phyloP scores from a whole-genome alignment of 768 basidiomycete genomes.

The Coprinopsis strossmayeri region DNA sequence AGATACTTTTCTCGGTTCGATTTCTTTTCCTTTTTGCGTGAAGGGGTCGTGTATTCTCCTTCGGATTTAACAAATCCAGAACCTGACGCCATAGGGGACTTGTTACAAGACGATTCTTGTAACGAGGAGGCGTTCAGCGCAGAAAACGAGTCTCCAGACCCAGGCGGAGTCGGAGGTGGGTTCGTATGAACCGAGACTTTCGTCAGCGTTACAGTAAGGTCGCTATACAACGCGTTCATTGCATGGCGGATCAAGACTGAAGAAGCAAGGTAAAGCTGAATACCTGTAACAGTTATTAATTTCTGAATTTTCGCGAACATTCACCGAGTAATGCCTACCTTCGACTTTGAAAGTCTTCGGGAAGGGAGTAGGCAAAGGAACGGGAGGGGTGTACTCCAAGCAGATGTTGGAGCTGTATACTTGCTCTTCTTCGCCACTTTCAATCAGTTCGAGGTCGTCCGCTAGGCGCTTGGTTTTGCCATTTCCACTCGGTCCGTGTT shows the following conservation, averaged over 20 bases:
- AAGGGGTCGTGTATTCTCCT: background rate
- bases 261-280: conserved; percentile 57
- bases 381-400: conserved; percentile 65
- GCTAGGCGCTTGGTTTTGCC: no score
- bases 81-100: background rate
- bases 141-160: background rate
- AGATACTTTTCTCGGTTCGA: conserved; percentile 51
- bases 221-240: conserved; percentile 67
- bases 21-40: conserved; percentile 15
- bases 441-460: conserved; percentile 12
- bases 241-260: conserved; percentile 60
- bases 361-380: conserved; percentile 59
- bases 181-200: conserved; percentile 38
- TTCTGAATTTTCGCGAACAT: background rate
- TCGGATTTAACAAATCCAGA: background rate
- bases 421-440: conserved; percentile 30
- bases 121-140: background rate
- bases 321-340: conserved; percentile 37
- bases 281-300: conserved; percentile 33
- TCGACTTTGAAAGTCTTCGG: conserved; percentile 65
- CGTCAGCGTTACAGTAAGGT: conserved; percentile 49
- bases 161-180: conserved; percentile 5
- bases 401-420: conserved; percentile 62
- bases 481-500: no score
- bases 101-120: background rate